Percentiles rank a stretch among this genome's conserved stretches.
Evolutionary conservation across 805 yeast species (phyloP).

Genomic region (Kodamaea fukazawae): DNA sequence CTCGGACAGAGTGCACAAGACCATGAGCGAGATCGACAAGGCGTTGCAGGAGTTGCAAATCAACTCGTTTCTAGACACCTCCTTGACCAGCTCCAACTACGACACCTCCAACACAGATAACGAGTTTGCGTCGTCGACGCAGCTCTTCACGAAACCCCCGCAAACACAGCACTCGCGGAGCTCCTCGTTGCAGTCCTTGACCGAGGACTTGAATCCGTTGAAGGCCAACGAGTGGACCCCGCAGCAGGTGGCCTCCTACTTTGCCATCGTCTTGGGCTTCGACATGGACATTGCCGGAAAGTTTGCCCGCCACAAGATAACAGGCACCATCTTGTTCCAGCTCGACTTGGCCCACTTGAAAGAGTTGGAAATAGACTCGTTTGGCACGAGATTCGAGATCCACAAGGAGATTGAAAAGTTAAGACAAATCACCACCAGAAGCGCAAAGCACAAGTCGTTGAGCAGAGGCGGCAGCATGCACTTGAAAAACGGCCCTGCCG

Average conservation of each 20-base stretch:
- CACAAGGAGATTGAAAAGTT: conserved; percentile 82
- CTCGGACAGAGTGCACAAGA: conserved; percentile 40
- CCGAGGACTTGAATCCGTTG: conserved; percentile 41
- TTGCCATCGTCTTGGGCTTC: conserved; percentile 65
- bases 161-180: conserved; percentile 8
- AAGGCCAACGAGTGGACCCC: conserved; percentile 75
- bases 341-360: conserved; percentile 82
- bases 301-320: conserved; percentile 83
- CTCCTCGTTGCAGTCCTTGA: conserved; percentile 14
- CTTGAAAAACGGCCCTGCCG: background rate
- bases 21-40: conserved; percentile 69
- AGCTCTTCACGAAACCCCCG: background rate
- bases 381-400: conserved; percentile 93
- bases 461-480: conserved; percentile 11
- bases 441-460: conserved; percentile 13
- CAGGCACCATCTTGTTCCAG: conserved; percentile 82
- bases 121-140: background rate
- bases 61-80: conserved; percentile 13
- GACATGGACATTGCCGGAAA: conserved; percentile 72
- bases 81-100: conserved; percentile 2
- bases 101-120: background rate
- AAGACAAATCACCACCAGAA: conserved; percentile 25
- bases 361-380: conserved; percentile 86
- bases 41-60: conserved; percentile 63
- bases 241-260: conserved; percentile 76